phyloP scores from a whole-genome alignment of 192 early-diverging fungal species.

The Backusella macrospora region DNA sequence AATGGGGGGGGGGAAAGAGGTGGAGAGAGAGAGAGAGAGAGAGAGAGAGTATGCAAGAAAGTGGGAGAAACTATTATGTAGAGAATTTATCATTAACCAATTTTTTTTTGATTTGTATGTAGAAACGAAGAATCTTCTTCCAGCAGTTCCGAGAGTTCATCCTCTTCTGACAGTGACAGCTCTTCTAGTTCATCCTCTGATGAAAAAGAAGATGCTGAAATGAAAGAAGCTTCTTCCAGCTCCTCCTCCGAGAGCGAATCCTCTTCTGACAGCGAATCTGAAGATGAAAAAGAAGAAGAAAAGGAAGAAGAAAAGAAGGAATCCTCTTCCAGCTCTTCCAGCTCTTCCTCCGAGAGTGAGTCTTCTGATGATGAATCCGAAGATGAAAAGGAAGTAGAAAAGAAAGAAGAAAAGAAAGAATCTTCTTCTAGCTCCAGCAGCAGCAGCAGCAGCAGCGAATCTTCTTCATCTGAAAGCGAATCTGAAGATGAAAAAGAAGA shows the following conservation, averaged over 20 bases:
- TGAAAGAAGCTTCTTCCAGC: conserved; percentile 15
- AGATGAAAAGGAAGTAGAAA: conserved; percentile 23
- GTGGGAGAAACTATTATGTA: background rate
- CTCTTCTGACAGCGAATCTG: conserved; percentile 44
- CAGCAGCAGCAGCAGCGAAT: conserved; percentile 21
- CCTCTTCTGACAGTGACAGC: background rate
- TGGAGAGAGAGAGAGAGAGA: background rate
- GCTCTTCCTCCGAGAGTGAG: conserved; percentile 16
- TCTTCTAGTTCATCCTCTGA: background rate
- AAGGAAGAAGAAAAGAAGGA: conserved; percentile 25
- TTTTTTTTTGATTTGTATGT: background rate
- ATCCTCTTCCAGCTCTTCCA: conserved; percentile 17
- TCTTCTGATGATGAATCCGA: conserved; percentile 33
- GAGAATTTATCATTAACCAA: background rate
- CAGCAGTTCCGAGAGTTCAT: background rate
- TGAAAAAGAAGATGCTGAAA: conserved; percentile 6
- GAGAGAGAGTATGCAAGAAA: background rate
- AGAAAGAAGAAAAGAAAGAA: conserved; percentile 36
- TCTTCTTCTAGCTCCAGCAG: conserved; percentile 34
- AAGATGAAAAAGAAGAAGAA: conserved; percentile 30
- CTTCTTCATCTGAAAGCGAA: conserved; percentile 36
- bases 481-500: conserved; percentile 29
- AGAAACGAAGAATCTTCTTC: conserved; percentile 18
- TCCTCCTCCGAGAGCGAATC: conserved; percentile 25
- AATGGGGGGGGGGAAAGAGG: too few species aligned